Evolutionary conservation across 2,329 filamentous ascomycete genomes (phyloP).

Genomic region (Colletotrichum limetticola): DNA sequence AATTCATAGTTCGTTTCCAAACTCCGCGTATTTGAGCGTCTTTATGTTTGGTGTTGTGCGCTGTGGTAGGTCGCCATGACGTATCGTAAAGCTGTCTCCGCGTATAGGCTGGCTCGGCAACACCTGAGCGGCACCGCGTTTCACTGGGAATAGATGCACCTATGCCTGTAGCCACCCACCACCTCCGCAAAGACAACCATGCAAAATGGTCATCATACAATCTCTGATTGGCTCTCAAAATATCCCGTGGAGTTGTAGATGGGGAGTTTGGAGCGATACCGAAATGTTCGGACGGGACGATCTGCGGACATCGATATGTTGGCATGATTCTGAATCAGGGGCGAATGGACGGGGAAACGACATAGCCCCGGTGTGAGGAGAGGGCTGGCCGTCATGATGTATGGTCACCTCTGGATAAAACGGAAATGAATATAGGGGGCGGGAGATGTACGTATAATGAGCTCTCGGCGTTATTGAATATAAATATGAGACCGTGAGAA

Average conservation of each 20-base stretch:
- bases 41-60: background rate
- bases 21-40: constrained; percentile 6
- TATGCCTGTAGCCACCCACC: constrained; percentile 7
- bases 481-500: constrained; percentile 5
- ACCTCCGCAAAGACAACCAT: constrained; percentile 8
- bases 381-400: background rate
- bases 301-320: constrained; percentile 1
- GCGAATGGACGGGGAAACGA: background rate
- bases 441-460: background rate
- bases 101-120: constrained; percentile 9
- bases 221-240: constrained; percentile 1
- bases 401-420: background rate
- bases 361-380: background rate
- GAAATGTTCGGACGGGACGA: constrained; percentile 12
- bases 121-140: background rate
- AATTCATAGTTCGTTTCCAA: background rate
- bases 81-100: constrained; percentile 9
- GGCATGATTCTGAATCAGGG: background rate
- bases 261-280: background rate
- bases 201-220: constrained; percentile 3
- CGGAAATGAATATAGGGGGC: background rate
- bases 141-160: constrained; percentile 15
- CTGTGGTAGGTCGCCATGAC: background rate
- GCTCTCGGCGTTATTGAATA: constrained; percentile 6
- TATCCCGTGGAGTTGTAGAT: background rate